Conservation (phyloP, 441 rosid genomes). For the Syzygium syzygioides region DNA sequence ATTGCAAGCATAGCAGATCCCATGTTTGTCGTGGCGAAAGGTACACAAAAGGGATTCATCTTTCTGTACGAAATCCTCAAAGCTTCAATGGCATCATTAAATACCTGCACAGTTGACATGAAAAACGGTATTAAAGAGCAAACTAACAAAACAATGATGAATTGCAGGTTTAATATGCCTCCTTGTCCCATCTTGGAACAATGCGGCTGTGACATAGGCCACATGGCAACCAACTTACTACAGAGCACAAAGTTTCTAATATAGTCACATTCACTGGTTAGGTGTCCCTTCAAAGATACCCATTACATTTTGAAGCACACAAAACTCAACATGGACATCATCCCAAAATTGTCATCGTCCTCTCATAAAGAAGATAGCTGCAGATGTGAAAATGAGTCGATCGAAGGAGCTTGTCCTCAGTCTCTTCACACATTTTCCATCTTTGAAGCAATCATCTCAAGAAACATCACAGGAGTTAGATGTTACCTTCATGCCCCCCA, state of each 20-base stretch:
- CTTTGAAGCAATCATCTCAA: background rate
- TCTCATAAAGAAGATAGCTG: background rate
- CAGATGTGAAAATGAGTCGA: background rate
- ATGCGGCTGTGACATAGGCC: background rate
- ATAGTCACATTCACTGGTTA: background rate
- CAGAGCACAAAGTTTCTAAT: background rate
- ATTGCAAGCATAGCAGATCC: conserved; percentile 97
- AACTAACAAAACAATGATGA: conserved; percentile 3
- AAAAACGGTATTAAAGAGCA: conserved; percentile 1
- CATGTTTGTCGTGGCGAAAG: conserved; percentile 95
- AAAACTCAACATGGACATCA: background rate
- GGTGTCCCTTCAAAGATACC: background rate
- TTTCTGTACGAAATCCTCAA: conserved; percentile 77
- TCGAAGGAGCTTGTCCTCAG: background rate
- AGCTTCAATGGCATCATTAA: conserved; percentile 89
- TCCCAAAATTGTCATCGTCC: background rate
- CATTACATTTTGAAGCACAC: background rate
- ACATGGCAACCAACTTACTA: background rate
- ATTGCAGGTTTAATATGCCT: background rate
- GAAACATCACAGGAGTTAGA: background rate
- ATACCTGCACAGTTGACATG: conserved; percentile 47
- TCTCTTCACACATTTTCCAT: background rate
- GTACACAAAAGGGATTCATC: conserved; percentile 94
- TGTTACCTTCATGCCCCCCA: conserved; percentile 88
- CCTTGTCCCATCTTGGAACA: background rate